Evolutionary conservation across 257 asterid species (phyloP).

Genomic region (Gentiana straminea): DNA sequence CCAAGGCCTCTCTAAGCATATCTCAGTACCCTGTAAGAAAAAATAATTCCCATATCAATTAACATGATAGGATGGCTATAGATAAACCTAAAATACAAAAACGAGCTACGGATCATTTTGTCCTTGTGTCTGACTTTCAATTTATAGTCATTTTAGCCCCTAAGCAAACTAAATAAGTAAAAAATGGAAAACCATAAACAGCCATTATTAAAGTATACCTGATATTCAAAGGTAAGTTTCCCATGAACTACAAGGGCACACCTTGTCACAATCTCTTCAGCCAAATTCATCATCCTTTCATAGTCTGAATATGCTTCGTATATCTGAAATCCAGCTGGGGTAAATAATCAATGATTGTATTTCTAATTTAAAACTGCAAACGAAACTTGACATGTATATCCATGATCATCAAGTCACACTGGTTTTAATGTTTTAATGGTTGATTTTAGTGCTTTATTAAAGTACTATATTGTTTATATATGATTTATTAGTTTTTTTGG

Average conservation of each 20-base stretch:
- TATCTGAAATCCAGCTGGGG: slow-evolving; percentile 35
- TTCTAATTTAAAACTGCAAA: neutral
- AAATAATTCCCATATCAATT: neutral
- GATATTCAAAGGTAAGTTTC: slow-evolving; percentile 73
- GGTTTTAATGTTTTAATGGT: too few relatives aligned
- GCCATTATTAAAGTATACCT: slow-evolving; percentile 30
- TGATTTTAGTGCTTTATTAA: too few relatives aligned
- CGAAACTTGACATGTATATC: slow-evolving; percentile 4
- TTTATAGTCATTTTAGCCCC: too few relatives aligned
- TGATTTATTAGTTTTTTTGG: too few relatives aligned
- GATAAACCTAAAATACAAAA: too few relatives aligned
- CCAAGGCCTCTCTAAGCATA: slow-evolving; percentile 93
- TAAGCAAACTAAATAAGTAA: neutral
- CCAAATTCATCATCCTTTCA: slow-evolving; percentile 91
- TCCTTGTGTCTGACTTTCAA: too few relatives aligned
- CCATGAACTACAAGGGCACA: slow-evolving; percentile 86
- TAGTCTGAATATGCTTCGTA: slow-evolving; percentile 98
- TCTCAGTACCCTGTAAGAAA: slow-evolving; percentile 58
- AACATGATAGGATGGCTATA: neutral
- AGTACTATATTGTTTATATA: too few relatives aligned
- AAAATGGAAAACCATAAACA: neutral
- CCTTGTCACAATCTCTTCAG: slow-evolving; percentile 76
- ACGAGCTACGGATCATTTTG: too few relatives aligned
- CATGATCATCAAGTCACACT: too few relatives aligned
- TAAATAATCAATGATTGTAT: neutral